These are phyloP conservation scores for Bombardia bombarda DNA, from an alignment of 495 filamentous ascomycete genomes.

Conservation along the genomic window DNA sequence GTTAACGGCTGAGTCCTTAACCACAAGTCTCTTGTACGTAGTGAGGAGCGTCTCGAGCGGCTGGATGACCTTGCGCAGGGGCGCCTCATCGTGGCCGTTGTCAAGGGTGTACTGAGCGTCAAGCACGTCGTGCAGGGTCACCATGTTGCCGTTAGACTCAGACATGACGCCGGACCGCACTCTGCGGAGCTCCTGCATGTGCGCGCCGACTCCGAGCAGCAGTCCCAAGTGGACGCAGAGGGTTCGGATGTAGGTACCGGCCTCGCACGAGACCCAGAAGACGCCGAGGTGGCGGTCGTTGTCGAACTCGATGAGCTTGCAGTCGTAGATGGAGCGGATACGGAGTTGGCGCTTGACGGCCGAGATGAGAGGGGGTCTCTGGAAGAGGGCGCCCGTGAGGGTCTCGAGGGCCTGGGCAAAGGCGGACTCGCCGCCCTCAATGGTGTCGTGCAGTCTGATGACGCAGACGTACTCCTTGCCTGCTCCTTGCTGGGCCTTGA, in stretches of 20 bases:
- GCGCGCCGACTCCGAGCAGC: slow-evolving; percentile 85
- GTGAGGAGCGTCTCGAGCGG: slow-evolving; percentile 87
- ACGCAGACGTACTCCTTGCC: slow-evolving; percentile 81
- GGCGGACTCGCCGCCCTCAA: slow-evolving; percentile 84
- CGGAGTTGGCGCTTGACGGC: slow-evolving; percentile 97
- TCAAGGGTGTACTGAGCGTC: slow-evolving; percentile 92
- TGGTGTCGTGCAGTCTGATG: slow-evolving; percentile 83
- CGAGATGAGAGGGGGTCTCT: slow-evolving; percentile 92
- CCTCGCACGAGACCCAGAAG: slow-evolving; percentile 99
- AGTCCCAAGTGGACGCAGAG: slow-evolving; percentile 94
- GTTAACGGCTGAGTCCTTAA: slow-evolving; percentile 94
- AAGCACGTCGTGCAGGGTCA: slow-evolving; percentile 91
- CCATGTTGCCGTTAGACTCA: slow-evolving; percentile 68
- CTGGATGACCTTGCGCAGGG: slow-evolving; percentile 78
- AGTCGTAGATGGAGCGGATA: slow-evolving; percentile 93
- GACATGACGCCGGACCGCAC: slow-evolving; percentile 92
- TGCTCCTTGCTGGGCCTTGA: slow-evolving; percentile 96
- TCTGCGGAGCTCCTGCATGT: slow-evolving; percentile 97
- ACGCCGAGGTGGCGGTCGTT: slow-evolving; percentile 96
- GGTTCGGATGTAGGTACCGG: slow-evolving; percentile 96
- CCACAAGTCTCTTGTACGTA: slow-evolving; percentile 88
- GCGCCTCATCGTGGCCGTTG: slow-evolving; percentile 82
- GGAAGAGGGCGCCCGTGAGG: slow-evolving; percentile 92
- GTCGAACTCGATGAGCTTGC: slow-evolving; percentile 92
- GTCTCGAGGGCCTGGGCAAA: slow-evolving; percentile 87